These are phyloP conservation scores for Colletotrichum sansevieriae DNA, from an alignment of 2,329 filamentous ascomycete species.

Conservation along the genomic window DNA sequence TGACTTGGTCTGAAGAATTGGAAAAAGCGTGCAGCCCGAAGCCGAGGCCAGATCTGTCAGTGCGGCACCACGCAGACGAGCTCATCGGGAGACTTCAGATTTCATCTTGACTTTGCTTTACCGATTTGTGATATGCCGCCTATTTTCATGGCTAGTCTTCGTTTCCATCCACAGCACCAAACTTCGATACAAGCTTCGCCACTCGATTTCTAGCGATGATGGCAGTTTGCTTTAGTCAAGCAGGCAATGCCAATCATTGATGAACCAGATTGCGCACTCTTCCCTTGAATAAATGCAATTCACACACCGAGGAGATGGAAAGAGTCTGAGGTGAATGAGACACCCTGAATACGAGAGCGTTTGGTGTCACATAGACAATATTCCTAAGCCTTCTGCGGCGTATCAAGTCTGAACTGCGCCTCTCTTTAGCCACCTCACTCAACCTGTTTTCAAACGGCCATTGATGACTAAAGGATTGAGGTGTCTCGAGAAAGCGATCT, in stretches of 20 bases:
- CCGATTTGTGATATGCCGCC: too few species aligned
- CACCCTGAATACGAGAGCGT: slow-evolving; percentile 8
- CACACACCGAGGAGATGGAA: not conserved
- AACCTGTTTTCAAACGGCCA: not conserved
- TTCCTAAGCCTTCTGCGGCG: not conserved
- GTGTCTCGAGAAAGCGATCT: too few species aligned
- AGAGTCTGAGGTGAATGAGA: not conserved
- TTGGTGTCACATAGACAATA: not conserved
- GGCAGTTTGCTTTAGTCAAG: too few species aligned
- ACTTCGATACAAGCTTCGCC: too few species aligned
- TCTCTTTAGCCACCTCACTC: not conserved
- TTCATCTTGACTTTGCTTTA: not conserved
- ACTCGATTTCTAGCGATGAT: too few species aligned
- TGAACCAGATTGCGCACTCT: too few species aligned
- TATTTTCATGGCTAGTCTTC: too few species aligned
- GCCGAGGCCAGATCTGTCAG: slow-evolving; percentile 2
- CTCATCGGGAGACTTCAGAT: not conserved
- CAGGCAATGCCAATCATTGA: too few species aligned
- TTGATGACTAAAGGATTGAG: slow-evolving; percentile 12
- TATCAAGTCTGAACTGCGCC: slow-evolving; percentile 11
- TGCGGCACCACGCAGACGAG: not conserved
- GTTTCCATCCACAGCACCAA: too few species aligned
- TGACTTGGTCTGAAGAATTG: slow-evolving; percentile 18
- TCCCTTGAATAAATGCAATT: too few species aligned
- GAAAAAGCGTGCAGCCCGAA: slow-evolving; percentile 4